phyloP scores from a whole-genome alignment of 148 eudicot species.

The Beta vulgaris region DNA sequence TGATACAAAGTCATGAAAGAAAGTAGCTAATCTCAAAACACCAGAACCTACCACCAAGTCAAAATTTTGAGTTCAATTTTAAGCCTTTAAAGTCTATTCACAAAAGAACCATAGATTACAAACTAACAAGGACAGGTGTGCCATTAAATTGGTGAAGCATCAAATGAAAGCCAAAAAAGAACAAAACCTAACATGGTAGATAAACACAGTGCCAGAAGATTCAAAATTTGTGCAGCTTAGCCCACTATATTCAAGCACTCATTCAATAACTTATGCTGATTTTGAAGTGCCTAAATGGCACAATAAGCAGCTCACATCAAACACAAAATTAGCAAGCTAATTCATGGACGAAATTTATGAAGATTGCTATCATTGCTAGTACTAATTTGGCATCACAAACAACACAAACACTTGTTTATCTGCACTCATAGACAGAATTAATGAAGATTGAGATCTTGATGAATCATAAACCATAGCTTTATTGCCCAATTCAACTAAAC shows the following conservation, averaged over 20 bases:
- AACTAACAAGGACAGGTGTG: background rate
- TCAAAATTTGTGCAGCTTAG: background rate
- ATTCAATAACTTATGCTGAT: too few species aligned
- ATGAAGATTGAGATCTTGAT: too few species aligned
- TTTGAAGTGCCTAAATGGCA: background rate
- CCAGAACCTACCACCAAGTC: too few species aligned
- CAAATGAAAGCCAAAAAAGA: background rate
- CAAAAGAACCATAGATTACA: background rate
- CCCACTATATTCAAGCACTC: background rate
- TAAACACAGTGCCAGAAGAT: background rate
- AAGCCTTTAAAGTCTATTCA: background rate
- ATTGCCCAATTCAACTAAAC: background rate
- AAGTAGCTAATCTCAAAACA: background rate
- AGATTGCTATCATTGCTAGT: background rate
- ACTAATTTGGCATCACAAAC: background rate
- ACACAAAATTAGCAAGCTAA: background rate
- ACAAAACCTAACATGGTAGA: background rate
- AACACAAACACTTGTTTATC: background rate
- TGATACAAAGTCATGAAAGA: background rate
- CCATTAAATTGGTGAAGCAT: background rate
- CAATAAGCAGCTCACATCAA: background rate
- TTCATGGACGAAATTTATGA: too few species aligned
- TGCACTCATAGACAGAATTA: background rate
- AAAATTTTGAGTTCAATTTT: too few species aligned
- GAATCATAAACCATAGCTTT: background rate